These are phyloP conservation scores for Klebsormidium nitens DNA, from an alignment of 139 green algal species.

Conservation along the genomic window DNA sequence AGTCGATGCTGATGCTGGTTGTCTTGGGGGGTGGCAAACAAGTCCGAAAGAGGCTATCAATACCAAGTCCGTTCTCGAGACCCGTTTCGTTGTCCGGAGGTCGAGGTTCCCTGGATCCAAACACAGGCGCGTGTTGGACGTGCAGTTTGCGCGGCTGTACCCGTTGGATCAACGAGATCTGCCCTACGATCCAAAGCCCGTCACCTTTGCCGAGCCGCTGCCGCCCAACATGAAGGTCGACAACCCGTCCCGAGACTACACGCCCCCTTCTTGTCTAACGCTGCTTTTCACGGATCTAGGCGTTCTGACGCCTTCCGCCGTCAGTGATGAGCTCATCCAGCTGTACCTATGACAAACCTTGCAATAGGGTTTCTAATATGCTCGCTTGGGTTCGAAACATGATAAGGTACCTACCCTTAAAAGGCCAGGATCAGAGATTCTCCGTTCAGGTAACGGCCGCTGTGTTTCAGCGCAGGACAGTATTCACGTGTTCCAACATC, in stretches of 20 bases:
- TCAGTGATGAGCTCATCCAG: conserved; percentile 94
- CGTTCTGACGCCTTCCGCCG: conserved; percentile 88
- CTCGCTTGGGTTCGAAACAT: no score
- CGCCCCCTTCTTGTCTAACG: conserved; percentile 76
- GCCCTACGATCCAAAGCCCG: neutral
- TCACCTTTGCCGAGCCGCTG: neutral
- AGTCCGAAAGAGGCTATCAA: no score
- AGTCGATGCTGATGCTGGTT: no score
- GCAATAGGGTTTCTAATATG: neutral
- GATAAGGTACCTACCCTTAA: no score
- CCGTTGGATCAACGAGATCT: conserved; percentile 72
- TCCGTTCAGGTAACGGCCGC: no score
- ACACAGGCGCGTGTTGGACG: neutral
- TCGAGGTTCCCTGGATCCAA: no score
- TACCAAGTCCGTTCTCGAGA: no score
- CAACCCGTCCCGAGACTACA: conserved; percentile 88
- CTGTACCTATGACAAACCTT: conserved; percentile 60
- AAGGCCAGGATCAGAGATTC: no score
- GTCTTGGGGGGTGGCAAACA: no score
- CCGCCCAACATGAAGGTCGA: conserved; percentile 50
- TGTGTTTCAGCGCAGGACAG: no score
- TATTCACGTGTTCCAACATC: no score
- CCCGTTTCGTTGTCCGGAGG: no score
- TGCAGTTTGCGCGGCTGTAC: conserved; percentile 51
- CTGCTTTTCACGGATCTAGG: conserved; percentile 87